Conservation (phyloP, 1,284 basidiomycete species). For the Leccinum solheimii region DNA sequence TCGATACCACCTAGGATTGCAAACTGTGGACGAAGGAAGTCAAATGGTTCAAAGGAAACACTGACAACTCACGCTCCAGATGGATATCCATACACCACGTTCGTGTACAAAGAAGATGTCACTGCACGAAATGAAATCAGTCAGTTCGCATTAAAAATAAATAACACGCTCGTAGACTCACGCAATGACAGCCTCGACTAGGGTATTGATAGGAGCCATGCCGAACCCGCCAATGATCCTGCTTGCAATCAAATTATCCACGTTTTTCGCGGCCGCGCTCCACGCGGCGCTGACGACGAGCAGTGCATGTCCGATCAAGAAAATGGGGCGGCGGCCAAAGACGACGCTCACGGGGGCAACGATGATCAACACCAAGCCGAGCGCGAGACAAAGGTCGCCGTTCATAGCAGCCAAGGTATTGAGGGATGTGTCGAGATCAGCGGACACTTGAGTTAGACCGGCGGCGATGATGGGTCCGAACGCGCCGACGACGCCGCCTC, state of each 20-base stretch:
- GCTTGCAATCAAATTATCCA: neutral
- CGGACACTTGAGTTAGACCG: neutral
- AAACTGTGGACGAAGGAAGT: neutral
- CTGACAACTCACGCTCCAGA: neutral
- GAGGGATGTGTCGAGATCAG: neutral
- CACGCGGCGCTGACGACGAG: neutral
- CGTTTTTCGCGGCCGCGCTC: neutral
- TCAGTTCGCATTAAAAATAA: neutral
- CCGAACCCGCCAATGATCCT: neutral
- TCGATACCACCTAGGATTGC: neutral
- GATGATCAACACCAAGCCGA: neutral
- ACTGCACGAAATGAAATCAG: neutral
- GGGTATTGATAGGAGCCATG: neutral
- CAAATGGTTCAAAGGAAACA: neutral
- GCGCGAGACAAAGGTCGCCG: neutral
- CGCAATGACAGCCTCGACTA: neutral
- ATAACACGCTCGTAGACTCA: neutral
- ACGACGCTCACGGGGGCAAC: neutral
- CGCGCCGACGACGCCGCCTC: neutral
- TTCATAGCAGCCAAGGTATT: neutral
- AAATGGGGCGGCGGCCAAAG: neutral
- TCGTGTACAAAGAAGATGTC: slow-evolving; percentile 2
- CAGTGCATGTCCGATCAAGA: neutral
- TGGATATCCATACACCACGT: slow-evolving; percentile 1
- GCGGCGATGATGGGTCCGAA: neutral